These are phyloP conservation scores for Suhomyces anneliseae DNA, from an alignment of 1,139 yeast genomes.

Conservation along the genomic window DNA sequence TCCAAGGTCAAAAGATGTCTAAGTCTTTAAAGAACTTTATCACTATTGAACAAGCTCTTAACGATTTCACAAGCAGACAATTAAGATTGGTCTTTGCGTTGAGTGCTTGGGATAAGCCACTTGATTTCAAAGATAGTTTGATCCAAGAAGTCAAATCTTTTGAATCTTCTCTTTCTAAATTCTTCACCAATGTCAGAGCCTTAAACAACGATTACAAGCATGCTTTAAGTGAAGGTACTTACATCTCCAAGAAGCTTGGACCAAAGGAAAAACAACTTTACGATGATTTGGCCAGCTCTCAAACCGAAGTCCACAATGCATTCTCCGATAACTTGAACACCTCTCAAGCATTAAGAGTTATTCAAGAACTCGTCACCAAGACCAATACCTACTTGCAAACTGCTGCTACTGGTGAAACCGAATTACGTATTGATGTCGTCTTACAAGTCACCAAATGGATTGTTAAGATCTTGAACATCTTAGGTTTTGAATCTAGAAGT, in stretches of 20 bases:
- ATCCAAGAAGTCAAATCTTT: slow-evolving; percentile 72
- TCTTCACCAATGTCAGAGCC: slow-evolving; percentile 83
- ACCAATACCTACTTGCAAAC: slow-evolving; percentile 69
- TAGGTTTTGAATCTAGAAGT: slow-evolving; percentile 73
- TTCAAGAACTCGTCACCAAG: slow-evolving; percentile 68
- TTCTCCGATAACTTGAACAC: slow-evolving; percentile 88
- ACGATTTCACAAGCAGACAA: slow-evolving; percentile 71
- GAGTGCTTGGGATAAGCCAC: slow-evolving; percentile 88
- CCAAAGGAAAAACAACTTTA: slow-evolving; percentile 55
- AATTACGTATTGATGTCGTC: slow-evolving; percentile 64
- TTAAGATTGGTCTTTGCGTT: slow-evolving; percentile 86
- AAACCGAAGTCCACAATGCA: slow-evolving; percentile 67
- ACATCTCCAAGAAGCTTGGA: slow-evolving; percentile 57
- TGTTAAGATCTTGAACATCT: slow-evolving; percentile 62
- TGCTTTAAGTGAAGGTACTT: slow-evolving; percentile 43
- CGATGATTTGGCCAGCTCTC: slow-evolving; percentile 51
- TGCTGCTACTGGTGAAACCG: slow-evolving; percentile 44
- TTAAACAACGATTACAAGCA: slow-evolving; percentile 61
- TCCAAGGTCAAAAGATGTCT: slow-evolving; percentile 98
- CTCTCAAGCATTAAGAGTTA: slow-evolving; percentile 64
- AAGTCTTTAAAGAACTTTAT: slow-evolving; percentile 92
- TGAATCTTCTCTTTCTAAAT: slow-evolving; percentile 75
- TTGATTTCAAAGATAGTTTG: slow-evolving; percentile 86
- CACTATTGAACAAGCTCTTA: slow-evolving; percentile 87
- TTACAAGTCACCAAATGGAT: slow-evolving; percentile 66